Percentiles rank a stretch among this genome's conserved stretches.
Evolutionary conservation across 176 grass and related monocot species (phyloP).

Genomic region (Ensete ventricosum): DNA sequence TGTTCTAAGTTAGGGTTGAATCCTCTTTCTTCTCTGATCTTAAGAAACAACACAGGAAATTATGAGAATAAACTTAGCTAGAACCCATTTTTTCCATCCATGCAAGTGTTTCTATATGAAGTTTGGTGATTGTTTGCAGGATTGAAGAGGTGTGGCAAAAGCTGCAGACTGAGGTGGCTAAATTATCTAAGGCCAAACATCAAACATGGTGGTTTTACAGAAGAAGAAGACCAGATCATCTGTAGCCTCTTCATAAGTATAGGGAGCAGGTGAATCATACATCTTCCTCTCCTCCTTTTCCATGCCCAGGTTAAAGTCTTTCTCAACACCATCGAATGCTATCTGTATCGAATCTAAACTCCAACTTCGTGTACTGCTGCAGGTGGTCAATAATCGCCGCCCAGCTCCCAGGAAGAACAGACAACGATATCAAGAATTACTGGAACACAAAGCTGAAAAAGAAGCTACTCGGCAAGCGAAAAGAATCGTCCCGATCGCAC

Average conservation of each 20-base stretch:
- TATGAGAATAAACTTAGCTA: too few species aligned
- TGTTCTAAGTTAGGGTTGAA: too few species aligned
- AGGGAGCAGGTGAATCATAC: conserved; percentile 67
- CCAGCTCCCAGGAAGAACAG: not conserved
- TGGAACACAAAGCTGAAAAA: conserved; percentile 6
- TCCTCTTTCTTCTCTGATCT: too few species aligned
- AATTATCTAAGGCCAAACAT: conserved; percentile 84
- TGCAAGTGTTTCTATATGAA: too few species aligned
- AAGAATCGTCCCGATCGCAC: conserved; percentile 25
- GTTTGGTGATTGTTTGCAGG: conserved; percentile 23
- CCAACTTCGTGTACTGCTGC: not conserved
- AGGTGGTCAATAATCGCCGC: conserved; percentile 60
- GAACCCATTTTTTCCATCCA: too few species aligned
- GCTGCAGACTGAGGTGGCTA: conserved; percentile 79
- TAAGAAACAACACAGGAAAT: too few species aligned
- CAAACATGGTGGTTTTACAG: conserved; percentile 88
- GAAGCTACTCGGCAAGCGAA: conserved; percentile 29
- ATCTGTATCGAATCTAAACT: not conserved
- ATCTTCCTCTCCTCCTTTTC: not conserved
- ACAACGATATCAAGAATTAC: conserved; percentile 11
- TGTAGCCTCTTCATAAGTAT: conserved; percentile 98
- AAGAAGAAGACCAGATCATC: conserved; percentile 81
- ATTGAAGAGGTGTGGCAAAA: conserved; percentile 69
- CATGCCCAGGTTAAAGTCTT: not conserved
- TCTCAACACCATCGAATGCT: too few species aligned